These are phyloP conservation scores for Erodium moschatum DNA, from an alignment of 441 rosid species.

Conservation along the genomic window DNA sequence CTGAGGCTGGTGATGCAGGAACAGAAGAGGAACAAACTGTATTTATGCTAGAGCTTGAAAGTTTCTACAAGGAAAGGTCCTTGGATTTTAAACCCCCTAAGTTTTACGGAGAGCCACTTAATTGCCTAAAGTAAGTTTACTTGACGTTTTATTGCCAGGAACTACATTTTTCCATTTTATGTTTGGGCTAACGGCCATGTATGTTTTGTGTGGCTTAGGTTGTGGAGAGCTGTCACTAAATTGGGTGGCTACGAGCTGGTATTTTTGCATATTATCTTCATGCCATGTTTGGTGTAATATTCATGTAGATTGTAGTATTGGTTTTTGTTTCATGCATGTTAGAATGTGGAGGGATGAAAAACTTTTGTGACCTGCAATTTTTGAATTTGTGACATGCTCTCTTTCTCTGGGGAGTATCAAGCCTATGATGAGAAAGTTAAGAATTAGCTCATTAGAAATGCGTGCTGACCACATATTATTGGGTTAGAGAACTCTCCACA, in stretches of 20 bases:
- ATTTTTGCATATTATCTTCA: conserved; percentile 23
- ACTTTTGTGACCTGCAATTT: too few species aligned
- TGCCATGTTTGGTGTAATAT: conserved; percentile 9
- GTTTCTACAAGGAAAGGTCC: conserved; percentile 45
- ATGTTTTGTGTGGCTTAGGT: conserved; percentile 38
- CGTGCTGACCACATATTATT: too few species aligned
- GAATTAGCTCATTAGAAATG: too few species aligned
- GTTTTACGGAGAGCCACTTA: conserved; percentile 80
- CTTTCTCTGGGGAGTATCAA: too few species aligned
- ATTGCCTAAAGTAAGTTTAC: conserved; percentile 58
- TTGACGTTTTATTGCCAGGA: background rate
- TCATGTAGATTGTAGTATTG: too few species aligned
- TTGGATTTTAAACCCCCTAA: conserved; percentile 76
- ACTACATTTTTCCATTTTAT: conserved; percentile 14
- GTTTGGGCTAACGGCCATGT: conserved; percentile 9
- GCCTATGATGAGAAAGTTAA: too few species aligned
- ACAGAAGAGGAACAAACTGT: conserved; percentile 55
- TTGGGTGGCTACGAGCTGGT: conserved; percentile 94
- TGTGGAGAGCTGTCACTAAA: conserved; percentile 72
- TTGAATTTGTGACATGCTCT: too few species aligned
- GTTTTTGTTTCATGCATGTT: too few species aligned
- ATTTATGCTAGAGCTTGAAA: conserved; percentile 74
- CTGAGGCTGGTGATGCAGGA: conserved; percentile 52
- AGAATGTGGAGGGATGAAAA: too few species aligned
- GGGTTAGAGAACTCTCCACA: too few species aligned